Evolutionary conservation across 176 grass and related monocot genomes (phyloP).

Genomic region (Pontederia crassipes): DNA sequence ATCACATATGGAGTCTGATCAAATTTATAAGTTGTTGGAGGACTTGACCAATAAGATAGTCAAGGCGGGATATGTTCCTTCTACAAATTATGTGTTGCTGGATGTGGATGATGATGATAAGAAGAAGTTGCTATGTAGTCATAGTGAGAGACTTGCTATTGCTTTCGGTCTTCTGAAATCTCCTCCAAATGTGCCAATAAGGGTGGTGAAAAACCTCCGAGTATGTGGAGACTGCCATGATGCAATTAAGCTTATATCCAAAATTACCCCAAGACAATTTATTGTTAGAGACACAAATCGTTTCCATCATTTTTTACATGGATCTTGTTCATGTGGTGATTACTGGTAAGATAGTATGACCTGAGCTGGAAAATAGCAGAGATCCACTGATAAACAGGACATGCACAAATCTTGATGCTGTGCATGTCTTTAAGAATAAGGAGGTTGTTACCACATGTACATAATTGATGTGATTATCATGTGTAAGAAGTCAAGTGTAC

Average conservation of each 20-base stretch:
- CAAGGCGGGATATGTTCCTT: slow-evolving; percentile 9
- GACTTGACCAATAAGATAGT: slow-evolving; percentile 10
- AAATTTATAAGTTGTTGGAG: slow-evolving; percentile 6
- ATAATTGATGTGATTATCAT: background rate
- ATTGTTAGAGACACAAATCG: slow-evolving; percentile 10
- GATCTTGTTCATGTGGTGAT: slow-evolving; percentile 14
- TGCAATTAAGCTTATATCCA: slow-evolving; percentile 10
- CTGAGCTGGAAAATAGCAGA: background rate
- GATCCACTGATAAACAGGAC: no score
- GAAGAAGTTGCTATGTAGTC: slow-evolving; percentile 14
- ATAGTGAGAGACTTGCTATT: slow-evolving; percentile 20
- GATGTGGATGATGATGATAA: slow-evolving; percentile 12
- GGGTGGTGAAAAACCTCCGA: slow-evolving; percentile 13
- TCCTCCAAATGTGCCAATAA: background rate
- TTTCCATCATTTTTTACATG: slow-evolving; percentile 15
- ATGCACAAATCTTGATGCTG: no score
- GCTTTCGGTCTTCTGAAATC: slow-evolving; percentile 12
- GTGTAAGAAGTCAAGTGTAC: no score
- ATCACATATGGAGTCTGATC: slow-evolving; percentile 12
- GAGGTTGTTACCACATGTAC: no score
- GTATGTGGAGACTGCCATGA: slow-evolving; percentile 12
- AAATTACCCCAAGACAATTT: slow-evolving; percentile 4
- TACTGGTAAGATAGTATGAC: slow-evolving; percentile 8
- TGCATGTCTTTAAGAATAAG: no score
- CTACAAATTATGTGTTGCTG: slow-evolving; percentile 13